A percentile compares a stretch with the other conserved stretches of the same genome.
Conservation (phyloP, 1,139 yeast species). For the Debaryomyces nepalensis region DNA sequence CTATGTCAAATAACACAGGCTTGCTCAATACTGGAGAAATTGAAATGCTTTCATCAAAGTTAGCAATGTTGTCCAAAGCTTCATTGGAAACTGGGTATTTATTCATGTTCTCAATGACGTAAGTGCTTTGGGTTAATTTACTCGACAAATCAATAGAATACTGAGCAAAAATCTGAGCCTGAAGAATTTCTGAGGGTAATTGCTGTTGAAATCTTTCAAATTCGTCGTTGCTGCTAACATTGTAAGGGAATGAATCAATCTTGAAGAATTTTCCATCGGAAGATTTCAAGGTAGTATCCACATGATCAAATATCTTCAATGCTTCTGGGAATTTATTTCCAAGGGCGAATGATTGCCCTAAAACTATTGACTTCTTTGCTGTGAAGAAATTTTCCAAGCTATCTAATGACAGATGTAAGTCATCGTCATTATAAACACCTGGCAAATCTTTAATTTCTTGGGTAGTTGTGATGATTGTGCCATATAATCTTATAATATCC, state of each 20-base stretch:
- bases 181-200: constrained; percentile 35
- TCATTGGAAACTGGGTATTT: constrained; percentile 41
- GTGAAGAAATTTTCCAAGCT: constrained; percentile 52
- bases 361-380: constrained; percentile 44
- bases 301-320: constrained; percentile 52
- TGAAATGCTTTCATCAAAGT: constrained; percentile 46
- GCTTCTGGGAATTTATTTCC: constrained; percentile 55
- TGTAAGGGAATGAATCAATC: constrained; percentile 42
- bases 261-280: constrained; percentile 25
- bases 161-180: constrained; percentile 58
- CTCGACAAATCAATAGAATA: constrained; percentile 35
- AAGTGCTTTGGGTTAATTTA: constrained; percentile 15
- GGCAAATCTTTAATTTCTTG: constrained; percentile 75
- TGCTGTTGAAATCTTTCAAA: constrained; percentile 32
- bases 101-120: constrained; percentile 55
- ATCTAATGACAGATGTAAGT: constrained; percentile 57
- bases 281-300: constrained; percentile 30
- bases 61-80: constrained; percentile 49
- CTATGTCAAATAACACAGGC: constrained; percentile 90
- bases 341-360: constrained; percentile 56
- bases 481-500: constrained; percentile 55
- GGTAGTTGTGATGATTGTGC: constrained; percentile 51
- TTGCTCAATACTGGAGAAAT: constrained; percentile 67
- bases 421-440: constrained; percentile 88
- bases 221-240: constrained; percentile 42